These are phyloP conservation scores for button mushroom (Agaricus bisporus) DNA, from an alignment of 768 basidiomycete genomes.

Conservation along the genomic window DNA sequence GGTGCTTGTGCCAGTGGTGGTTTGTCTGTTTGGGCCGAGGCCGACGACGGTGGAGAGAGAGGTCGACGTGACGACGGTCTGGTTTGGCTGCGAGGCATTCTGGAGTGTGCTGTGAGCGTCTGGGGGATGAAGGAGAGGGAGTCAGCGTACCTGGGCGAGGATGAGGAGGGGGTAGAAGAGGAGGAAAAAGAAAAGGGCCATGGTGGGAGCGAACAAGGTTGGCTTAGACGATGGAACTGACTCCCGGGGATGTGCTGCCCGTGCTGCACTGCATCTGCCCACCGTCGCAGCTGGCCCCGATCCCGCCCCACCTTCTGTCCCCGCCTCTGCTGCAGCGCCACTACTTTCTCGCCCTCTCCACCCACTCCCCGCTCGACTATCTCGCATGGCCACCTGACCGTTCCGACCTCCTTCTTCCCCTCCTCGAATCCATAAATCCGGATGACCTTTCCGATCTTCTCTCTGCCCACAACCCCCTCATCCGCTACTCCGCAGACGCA, in stretches of 20 bases:
- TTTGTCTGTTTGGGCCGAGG: constrained; percentile 33
- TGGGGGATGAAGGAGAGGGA: not conserved
- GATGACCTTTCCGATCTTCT: constrained; percentile 10
- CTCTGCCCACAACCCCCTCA: constrained; percentile 11
- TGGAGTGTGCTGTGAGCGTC: not conserved
- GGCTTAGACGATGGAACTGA: constrained; percentile 19
- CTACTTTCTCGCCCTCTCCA: constrained; percentile 51
- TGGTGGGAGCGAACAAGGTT: constrained; percentile 20
- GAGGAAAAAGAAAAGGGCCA: constrained; percentile 28
- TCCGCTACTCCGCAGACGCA: constrained; percentile 37
- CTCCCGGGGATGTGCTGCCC: constrained; percentile 34
- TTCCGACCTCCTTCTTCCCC: constrained; percentile 32
- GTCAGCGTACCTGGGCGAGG: constrained; percentile 33
- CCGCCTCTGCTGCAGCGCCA: constrained; percentile 56
- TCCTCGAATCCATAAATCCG: constrained; percentile 17
- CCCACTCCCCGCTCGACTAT: constrained; percentile 47
- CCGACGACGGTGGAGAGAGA: constrained; percentile 30
- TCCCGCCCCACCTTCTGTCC: constrained; percentile 61
- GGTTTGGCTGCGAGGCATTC: constrained; percentile 12
- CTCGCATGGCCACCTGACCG: constrained; percentile 57
- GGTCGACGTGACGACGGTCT: constrained; percentile 34
- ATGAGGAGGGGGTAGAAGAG: constrained; percentile 30
- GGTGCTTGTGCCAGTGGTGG: constrained; percentile 33
- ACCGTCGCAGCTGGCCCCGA: constrained; percentile 28
- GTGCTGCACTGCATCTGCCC: constrained; percentile 55